phyloP scores from a whole-genome alignment of 2,329 filamentous ascomycete species.

The Colletotrichum kahawae region DNA sequence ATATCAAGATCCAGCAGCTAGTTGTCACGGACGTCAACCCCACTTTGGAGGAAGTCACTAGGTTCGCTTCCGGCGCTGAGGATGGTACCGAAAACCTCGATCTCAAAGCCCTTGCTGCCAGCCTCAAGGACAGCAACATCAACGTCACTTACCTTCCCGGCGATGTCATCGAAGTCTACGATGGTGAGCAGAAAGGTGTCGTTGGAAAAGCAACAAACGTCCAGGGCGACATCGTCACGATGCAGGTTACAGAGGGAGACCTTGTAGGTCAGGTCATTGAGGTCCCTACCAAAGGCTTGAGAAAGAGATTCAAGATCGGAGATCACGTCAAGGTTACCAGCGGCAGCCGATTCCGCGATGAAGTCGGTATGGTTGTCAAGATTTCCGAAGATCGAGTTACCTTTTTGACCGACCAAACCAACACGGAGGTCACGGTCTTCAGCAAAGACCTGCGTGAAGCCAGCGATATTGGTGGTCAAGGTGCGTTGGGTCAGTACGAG shows the following conservation, averaged over 20 bases:
- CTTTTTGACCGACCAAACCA: conserved; percentile 88
- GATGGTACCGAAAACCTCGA: conserved; percentile 95
- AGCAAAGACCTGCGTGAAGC: conserved; percentile 96
- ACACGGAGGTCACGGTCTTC: conserved; percentile 95
- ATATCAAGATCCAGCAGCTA: conserved; percentile 87
- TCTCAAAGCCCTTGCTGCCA: conserved; percentile 86
- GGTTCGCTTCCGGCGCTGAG: conserved; percentile 85
- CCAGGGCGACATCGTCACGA: conserved; percentile 88
- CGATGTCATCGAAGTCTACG: conserved; percentile 95
- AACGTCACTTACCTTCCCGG: conserved; percentile 88
- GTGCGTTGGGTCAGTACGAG: conserved; percentile 84
- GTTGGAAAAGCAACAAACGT: conserved; percentile 85
- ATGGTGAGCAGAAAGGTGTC: conserved; percentile 93
- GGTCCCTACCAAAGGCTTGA: conserved; percentile 87
- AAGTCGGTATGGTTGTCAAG: conserved; percentile 96
- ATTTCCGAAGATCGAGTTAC: conserved; percentile 93
- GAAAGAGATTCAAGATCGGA: conserved; percentile 90
- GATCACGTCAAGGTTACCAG: conserved; percentile 99
- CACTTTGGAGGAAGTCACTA: conserved; percentile 92
- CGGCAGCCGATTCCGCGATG: conserved; percentile 90
- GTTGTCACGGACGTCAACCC: conserved; percentile 91
- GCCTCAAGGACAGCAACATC: conserved; percentile 81
- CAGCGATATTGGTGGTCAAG: conserved; percentile 86
- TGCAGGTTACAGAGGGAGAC: conserved; percentile 83
- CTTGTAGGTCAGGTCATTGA: conserved; percentile 86